A percentile compares a stretch with the other conserved stretches of the same genome.
phyloP scores from a whole-genome alignment of 2,329 filamentous ascomycete species.

The Aspergillus ustus region DNA sequence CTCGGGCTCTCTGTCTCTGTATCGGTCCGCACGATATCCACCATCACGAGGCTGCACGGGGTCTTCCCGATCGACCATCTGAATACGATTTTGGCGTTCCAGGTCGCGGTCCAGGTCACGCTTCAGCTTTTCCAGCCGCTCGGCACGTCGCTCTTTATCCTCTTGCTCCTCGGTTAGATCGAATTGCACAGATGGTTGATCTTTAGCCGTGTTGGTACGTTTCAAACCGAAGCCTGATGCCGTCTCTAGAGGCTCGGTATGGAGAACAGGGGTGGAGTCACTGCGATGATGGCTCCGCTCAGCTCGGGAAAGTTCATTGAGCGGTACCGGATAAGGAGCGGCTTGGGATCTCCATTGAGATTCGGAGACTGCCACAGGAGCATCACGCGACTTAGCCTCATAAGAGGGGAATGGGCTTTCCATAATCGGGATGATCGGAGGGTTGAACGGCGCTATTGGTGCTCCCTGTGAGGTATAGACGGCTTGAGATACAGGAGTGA shows the following conservation, averaged over 20 bases:
- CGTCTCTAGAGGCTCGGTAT: slow-evolving; percentile 36
- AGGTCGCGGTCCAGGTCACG: slow-evolving; percentile 26
- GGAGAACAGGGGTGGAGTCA: slow-evolving; percentile 52
- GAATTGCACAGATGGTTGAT: slow-evolving; percentile 59
- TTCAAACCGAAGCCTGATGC: slow-evolving; percentile 25
- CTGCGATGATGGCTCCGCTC: slow-evolving; percentile 41
- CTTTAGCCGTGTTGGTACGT: slow-evolving; percentile 41
- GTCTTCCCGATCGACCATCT: slow-evolving; percentile 35
- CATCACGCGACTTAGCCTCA: slow-evolving; percentile 21
- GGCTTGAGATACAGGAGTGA: slow-evolving; percentile 70
- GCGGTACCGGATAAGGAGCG: slow-evolving; percentile 16
- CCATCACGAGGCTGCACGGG: slow-evolving; percentile 26
- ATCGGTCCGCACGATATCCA: slow-evolving; percentile 26
- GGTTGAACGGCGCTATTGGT: slow-evolving; percentile 45
- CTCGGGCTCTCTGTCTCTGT: slow-evolving; percentile 21
- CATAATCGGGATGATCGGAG: slow-evolving; percentile 40
- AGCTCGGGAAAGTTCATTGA: slow-evolving; percentile 9
- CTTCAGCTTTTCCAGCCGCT: slow-evolving; percentile 30
- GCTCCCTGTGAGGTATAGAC: slow-evolving; percentile 61
- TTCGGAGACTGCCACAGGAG: slow-evolving; percentile 11
- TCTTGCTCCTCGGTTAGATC: slow-evolving; percentile 62
- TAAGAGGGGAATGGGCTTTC: slow-evolving; percentile 23
- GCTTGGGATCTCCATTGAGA: slow-evolving; percentile 17
- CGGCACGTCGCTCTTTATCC: slow-evolving; percentile 50
- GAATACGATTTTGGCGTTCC: slow-evolving; percentile 28